Evolutionary conservation across 192 early-diverging fungal species (phyloP), one percentile per base, ranked within the genome.

Genomic region (Coemansia sp.): DNA sequence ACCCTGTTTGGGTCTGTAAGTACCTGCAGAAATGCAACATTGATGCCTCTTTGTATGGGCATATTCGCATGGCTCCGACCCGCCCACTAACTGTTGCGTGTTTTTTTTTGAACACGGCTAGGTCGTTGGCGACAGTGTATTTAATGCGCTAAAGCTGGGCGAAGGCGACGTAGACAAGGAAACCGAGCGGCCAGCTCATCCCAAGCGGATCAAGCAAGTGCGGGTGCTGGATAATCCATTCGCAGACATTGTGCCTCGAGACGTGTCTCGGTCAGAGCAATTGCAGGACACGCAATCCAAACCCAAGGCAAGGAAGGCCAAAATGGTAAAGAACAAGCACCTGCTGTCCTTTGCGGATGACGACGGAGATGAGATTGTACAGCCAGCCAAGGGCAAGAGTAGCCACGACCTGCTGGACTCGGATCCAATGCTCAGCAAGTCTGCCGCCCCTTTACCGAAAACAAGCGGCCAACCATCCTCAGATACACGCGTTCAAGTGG

Each of bases 291-390:
- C 23, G 2, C 23, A 23, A 0, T 0, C 20, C 8, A 51, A 17
- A 22, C 0, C 31, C 53, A 8, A 32, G 57, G 19, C 42, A 55
- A 60, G 62, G 49, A 67, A 53, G 61, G 68, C 59, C 28, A 74
- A 69, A 19, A 41, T 47, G 5, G 64, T 70, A 4, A 80, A 69
- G 39, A 67, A 80, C 50, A 55, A 38, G 28, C 68, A 65, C 31
- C 76, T 97, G 34, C 75, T 97, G 25, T 97, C 94, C 5, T 97
- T 97, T 86, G 94, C 84, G 0, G 88, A 90, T 41, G 92, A 92
- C 23, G 88, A 82, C 9, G 75, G 80, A 5, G 89, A 87, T 28
- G 78, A 47, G 19, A 45, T 56, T 17, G 17, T 55, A 20, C n/a
- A 31, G 25, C 19, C 28, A 9, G 15, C 5, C 12, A 31, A n/a